Evolutionary conservation across 306 rosid genomes (phyloP), one percentile per base, ranked within the genome.

Genomic region (Glycine latifolia): DNA sequence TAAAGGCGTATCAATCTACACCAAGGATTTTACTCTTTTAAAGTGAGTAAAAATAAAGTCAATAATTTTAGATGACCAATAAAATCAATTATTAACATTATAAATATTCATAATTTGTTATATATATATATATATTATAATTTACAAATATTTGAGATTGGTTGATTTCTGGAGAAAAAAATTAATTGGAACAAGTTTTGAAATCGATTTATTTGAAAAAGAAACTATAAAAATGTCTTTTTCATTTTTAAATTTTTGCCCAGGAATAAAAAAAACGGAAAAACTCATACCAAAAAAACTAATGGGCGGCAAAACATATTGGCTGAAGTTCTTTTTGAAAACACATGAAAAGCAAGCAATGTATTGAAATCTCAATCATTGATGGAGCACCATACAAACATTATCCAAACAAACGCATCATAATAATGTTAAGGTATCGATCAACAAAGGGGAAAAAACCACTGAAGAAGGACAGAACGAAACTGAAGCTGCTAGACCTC

Each of bases 311-410:
- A 67, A 67, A 67, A 67, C n/a, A 4, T 66, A 15, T 66, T 33
- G 17, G 26, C 31, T 41, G 48, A 66, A n/a, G 3, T n/a, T 66
- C 8, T 2, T 66, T 66, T 14, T 7, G 6, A 37, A 41, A 66
- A 12, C 14, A 8, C 52, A 67, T 67, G 53, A 43, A 67, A 67
- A 67, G 49, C 2, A 67, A 67, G 71, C n/a, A 0, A 67, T 44
- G 12, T 8, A 2, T 4, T 44, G 73, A 68, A 68, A 68, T 68
- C 15, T 12, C 2, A 46, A 10, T 68, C n/a, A 17, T 68, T 17
- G 73, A 44, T 16, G 50, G 56, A 68, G 54, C 73, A 68, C 55
- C 73, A 46, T 8, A 9, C 2, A 68, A 46, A 17, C 73, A 68
- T 68, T 68, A 16, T 68, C 73, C 73, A 17, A 46, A 68, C 39